These are phyloP conservation scores for Amphicarpaea edgeworthii DNA, from an alignment of 306 rosid genomes.

Conservation along the genomic window DNA sequence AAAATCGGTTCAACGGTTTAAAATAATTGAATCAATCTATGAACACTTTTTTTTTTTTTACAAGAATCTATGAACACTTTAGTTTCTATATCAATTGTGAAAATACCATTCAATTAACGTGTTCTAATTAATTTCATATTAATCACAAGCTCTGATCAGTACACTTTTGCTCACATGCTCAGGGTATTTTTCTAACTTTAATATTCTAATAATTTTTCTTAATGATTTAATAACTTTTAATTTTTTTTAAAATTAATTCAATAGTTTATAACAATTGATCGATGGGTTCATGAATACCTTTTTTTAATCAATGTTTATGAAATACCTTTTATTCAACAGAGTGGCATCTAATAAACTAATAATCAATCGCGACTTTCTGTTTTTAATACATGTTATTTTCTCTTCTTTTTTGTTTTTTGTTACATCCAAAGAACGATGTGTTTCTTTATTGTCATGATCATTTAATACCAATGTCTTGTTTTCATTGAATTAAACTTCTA, in stretches of 20 bases:
- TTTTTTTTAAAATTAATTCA: neutral
- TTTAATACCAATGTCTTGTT: neutral
- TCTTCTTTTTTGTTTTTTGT: neutral
- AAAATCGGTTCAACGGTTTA: neutral
- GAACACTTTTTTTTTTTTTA: no score
- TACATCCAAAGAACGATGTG: neutral
- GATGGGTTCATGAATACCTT: neutral
- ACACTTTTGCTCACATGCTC: neutral
- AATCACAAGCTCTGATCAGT: neutral
- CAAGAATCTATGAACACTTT: neutral
- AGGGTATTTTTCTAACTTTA: neutral
- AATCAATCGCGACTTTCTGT: neutral
- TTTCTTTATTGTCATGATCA: neutral
- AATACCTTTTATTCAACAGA: neutral
- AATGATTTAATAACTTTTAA: neutral
- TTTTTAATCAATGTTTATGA: neutral
- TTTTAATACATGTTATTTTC: neutral
- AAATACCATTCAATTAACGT: neutral
- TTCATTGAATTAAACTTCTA: neutral
- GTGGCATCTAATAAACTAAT: neutral
- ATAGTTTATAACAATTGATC: neutral
- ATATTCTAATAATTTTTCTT: neutral
- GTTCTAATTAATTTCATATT: neutral
- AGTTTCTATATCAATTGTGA: neutral
- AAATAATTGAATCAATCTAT: neutral